These are phyloP conservation scores for Plasmodium gallinaceum DNA, from an alignment of 169 alveolate species.

Conservation along the genomic window DNA sequence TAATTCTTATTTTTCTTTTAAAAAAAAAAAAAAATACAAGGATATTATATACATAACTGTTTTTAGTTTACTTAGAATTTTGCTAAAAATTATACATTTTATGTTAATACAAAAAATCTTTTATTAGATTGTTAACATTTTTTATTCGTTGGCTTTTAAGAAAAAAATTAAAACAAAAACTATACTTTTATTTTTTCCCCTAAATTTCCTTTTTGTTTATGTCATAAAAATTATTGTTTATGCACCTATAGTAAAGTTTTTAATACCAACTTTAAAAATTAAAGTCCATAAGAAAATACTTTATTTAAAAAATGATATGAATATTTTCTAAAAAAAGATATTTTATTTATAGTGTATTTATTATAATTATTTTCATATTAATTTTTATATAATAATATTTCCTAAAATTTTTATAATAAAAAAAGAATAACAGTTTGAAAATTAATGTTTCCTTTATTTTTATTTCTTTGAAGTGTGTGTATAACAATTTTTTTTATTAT, in stretches of 20 bases:
- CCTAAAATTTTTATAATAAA: too few relatives aligned
- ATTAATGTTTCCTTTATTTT: slow-evolving; percentile 9
- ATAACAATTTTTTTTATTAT: slow-evolving; percentile 1
- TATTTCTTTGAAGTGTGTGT: slow-evolving; percentile 6
- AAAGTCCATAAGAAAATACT: not conserved
- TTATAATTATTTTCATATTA: slow-evolving; percentile 5
- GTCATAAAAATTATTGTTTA: slow-evolving; percentile 14
- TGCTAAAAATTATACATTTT: slow-evolving; percentile 4
- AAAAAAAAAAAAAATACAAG: slow-evolving; percentile 8
- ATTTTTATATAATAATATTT: too few relatives aligned
- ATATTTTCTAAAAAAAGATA: slow-evolving; percentile 12
- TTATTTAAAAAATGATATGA: slow-evolving; percentile 27
- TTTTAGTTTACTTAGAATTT: slow-evolving; percentile 7
- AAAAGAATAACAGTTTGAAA: too few relatives aligned
- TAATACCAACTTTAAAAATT: slow-evolving; percentile 7
- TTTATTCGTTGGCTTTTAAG: not conserved
- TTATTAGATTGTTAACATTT: not conserved
- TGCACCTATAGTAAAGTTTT: slow-evolving; percentile 21
- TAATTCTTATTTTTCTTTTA: slow-evolving; percentile 1
- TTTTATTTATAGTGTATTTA: not conserved
- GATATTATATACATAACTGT: not conserved
- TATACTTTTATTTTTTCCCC: slow-evolving; percentile 17
- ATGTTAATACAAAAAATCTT: slow-evolving; percentile 16
- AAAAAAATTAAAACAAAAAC: slow-evolving; percentile 19
- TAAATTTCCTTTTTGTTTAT: slow-evolving; percentile 20